Evolutionary conservation across 768 basidiomycete species (phyloP).

Genomic region (Mycena filopes): DNA sequence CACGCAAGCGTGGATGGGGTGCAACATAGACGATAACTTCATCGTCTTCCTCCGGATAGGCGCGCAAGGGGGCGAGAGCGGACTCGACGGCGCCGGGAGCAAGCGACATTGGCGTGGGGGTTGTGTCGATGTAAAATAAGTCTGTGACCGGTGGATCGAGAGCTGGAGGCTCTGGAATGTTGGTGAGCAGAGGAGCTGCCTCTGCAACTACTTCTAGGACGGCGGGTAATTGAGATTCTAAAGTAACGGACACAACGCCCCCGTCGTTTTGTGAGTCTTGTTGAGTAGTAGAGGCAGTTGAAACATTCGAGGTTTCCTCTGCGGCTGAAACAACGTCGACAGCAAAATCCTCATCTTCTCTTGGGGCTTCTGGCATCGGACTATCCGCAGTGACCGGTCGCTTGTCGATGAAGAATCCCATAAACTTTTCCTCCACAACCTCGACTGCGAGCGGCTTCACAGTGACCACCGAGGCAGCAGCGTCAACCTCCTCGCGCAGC

Average conservation of each 20-base stretch:
- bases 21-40: constrained; percentile 84
- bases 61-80: constrained; percentile 34
- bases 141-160: constrained; percentile 15
- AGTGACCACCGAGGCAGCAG: constrained; percentile 28
- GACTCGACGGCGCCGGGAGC: constrained; percentile 28
- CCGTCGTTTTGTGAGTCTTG: too few relatives aligned
- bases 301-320: too few relatives aligned
- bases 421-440: constrained; percentile 47
- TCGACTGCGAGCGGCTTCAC: constrained; percentile 27
- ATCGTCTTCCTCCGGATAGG: constrained; percentile 54
- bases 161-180: neutral
- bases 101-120: constrained; percentile 28
- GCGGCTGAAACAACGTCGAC: too few relatives aligned
- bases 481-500: constrained; percentile 55
- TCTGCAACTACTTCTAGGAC: too few relatives aligned
- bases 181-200: too few relatives aligned
- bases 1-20: constrained; percentile 66
- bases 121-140: constrained; percentile 55
- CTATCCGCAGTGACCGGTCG: constrained; percentile 2
- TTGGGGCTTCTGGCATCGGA: constrained; percentile 1
- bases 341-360: too few relatives aligned
- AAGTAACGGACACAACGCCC: too few relatives aligned
- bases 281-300: too few relatives aligned
- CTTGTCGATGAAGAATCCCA: constrained; percentile 49
- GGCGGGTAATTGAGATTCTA: too few relatives aligned